Percentiles rank a stretch among this genome's conserved stretches.
phyloP scores from a whole-genome alignment of 179 eudicot genomes.

The Beta macrorhiza region DNA sequence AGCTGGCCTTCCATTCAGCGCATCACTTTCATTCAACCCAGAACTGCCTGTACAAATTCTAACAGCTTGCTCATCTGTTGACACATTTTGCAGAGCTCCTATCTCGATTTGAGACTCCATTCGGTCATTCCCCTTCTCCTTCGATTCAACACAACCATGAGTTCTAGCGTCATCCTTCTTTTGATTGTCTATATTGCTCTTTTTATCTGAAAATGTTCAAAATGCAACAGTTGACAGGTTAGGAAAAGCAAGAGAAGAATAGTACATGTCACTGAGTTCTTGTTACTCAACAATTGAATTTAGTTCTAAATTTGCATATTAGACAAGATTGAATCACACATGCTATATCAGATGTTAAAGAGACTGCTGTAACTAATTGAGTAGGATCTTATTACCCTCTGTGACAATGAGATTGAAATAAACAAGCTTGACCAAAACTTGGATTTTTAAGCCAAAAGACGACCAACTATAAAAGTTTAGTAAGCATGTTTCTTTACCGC shows the following conservation, averaged over 20 bases:
- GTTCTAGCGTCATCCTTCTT: slow-evolving; percentile 22
- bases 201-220: slow-evolving; percentile 24
- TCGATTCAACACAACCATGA: slow-evolving; percentile 5
- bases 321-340: background rate
- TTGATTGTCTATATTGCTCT: slow-evolving; percentile 14
- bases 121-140: slow-evolving; percentile 19
- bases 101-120: slow-evolving; percentile 7
- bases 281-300: too few relatives aligned
- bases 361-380: background rate
- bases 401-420: background rate
- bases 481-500: background rate
- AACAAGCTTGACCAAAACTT: background rate
- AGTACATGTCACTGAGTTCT: background rate
- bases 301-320: background rate
- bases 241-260: background rate
- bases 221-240: background rate
- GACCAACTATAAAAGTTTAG: background rate
- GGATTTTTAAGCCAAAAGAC: background rate
- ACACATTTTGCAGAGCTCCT: slow-evolving; percentile 12
- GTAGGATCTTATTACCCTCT: too few relatives aligned
- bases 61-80: slow-evolving; percentile 21
- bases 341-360: background rate
- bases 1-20: slow-evolving; percentile 29
- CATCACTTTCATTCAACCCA: slow-evolving; percentile 33
- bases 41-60: slow-evolving; percentile 18